Percentiles rank a stretch among this genome's conserved stretches.
Evolutionary conservation across 768 basidiomycete species (phyloP).

Genomic region (Phanerodontia chrysosporium): DNA sequence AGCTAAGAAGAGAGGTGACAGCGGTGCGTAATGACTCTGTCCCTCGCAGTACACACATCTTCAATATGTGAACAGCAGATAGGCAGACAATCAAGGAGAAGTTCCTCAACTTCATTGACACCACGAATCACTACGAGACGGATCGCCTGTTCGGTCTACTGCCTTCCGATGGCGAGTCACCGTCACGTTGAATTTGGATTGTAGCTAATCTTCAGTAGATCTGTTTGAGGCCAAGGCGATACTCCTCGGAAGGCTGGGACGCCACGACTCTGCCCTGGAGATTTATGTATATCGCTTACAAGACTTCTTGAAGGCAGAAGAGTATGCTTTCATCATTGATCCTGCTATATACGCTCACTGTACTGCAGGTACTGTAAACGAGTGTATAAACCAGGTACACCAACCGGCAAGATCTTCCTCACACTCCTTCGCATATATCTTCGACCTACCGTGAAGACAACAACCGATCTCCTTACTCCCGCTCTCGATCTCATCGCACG

Average conservation of each 20-base stretch:
- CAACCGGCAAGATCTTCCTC: slow-evolving; percentile 67
- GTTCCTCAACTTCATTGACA: slow-evolving; percentile 72
- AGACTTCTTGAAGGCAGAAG: slow-evolving; percentile 84
- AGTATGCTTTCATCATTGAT: slow-evolving; percentile 41
- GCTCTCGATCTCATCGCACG: slow-evolving; percentile 86
- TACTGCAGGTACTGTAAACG: slow-evolving; percentile 81
- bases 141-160: slow-evolving; percentile 80
- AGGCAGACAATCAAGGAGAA: slow-evolving; percentile 55
- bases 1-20: slow-evolving; percentile 55
- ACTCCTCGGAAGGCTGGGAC: slow-evolving; percentile 81
- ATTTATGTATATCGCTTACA: slow-evolving; percentile 87
- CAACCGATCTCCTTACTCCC: slow-evolving; percentile 64
- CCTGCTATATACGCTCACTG: slow-evolving; percentile 1
- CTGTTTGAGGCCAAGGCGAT: slow-evolving; percentile 90
- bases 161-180: slow-evolving; percentile 67
- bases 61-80: slow-evolving; percentile 29
- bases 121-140: slow-evolving; percentile 62
- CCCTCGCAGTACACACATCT: background rate
- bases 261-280: slow-evolving; percentile 93
- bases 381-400: slow-evolving; percentile 52
- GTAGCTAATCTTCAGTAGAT: no score
- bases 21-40: slow-evolving; percentile 36
- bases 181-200: no score
- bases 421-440: slow-evolving; percentile 86
- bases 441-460: slow-evolving; percentile 64